phyloP scores from a whole-genome alignment of 352 stramenopile genomes.

The Globisporangium canariense region DNA sequence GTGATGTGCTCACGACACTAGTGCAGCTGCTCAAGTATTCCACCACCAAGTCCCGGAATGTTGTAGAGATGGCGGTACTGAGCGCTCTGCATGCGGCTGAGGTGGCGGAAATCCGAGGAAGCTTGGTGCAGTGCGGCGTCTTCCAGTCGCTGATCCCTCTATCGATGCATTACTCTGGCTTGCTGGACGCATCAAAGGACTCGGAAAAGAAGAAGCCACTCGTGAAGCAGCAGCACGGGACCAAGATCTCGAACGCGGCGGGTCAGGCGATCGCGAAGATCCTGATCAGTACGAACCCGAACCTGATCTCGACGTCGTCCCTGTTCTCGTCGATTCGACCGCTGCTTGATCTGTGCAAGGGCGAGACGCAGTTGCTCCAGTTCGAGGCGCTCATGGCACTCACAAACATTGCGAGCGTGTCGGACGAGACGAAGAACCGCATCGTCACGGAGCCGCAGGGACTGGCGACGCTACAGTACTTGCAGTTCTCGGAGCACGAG shows the following conservation, averaged over 20 bases:
- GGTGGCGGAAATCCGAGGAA: conserved; percentile 58
- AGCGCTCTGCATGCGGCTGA: conserved; percentile 72
- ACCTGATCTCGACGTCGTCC: conserved; percentile 77
- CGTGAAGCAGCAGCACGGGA: conserved; percentile 51
- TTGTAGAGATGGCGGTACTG: conserved; percentile 69
- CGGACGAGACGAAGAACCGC: conserved; percentile 92
- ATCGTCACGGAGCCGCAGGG: conserved; percentile 67
- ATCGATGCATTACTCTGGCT: conserved; percentile 23
- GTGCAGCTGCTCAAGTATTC: conserved; percentile 77
- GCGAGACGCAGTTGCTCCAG: conserved; percentile 89
- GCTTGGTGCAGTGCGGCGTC: conserved; percentile 74
- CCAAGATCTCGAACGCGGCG: conserved; percentile 84
- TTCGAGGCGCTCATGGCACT: conserved; percentile 96
- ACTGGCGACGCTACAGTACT: conserved; percentile 73
- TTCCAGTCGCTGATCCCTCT: conserved; percentile 74
- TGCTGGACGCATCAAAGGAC: conserved; percentile 2
- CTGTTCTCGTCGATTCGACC: conserved; percentile 77
- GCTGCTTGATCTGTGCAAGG: conserved; percentile 92
- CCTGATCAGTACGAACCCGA: conserved; percentile 96
- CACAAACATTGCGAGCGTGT: conserved; percentile 95
- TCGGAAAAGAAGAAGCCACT: conserved; percentile 35
- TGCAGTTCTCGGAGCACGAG: conserved; percentile 97
- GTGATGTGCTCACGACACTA: conserved; percentile 67
- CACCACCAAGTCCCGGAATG: conserved; percentile 70
- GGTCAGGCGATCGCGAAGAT: conserved; percentile 94